phyloP scores from a whole-genome alignment of 2,329 filamentous ascomycete genomes.

The Coleophoma crateriformis region DNA sequence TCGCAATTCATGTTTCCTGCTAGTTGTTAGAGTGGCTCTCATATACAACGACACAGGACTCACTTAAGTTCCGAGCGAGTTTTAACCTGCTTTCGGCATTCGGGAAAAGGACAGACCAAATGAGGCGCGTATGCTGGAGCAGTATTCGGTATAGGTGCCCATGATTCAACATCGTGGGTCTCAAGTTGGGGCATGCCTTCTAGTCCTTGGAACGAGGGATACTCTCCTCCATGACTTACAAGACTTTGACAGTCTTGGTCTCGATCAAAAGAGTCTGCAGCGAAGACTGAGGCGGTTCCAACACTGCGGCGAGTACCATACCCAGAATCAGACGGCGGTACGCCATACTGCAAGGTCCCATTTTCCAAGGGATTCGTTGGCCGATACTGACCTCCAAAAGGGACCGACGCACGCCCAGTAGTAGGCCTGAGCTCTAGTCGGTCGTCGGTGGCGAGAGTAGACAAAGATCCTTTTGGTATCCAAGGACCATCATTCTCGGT shows the following conservation, averaged over 20 bases:
- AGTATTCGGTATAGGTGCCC: slow-evolving; percentile 5
- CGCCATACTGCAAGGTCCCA: slow-evolving; percentile 17
- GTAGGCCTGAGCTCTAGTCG: slow-evolving; percentile 10
- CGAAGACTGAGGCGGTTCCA: slow-evolving; percentile 25
- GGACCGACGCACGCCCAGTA: slow-evolving; percentile 11
- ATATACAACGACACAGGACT: slow-evolving; percentile 8
- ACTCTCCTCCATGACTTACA: slow-evolving; percentile 16
- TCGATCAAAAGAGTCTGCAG: slow-evolving; percentile 20
- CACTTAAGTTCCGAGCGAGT: slow-evolving; percentile 54
- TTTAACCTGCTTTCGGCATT: slow-evolving; percentile 36
- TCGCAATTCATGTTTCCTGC: slow-evolving; percentile 68
- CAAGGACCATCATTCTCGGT: slow-evolving; percentile 36
- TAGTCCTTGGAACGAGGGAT: slow-evolving; percentile 13
- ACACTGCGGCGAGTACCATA: slow-evolving; percentile 26
- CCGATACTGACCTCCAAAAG: slow-evolving; percentile 23
- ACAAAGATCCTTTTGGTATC: slow-evolving; percentile 29
- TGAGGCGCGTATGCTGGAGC: slow-evolving; percentile 5
- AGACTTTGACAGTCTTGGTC: slow-evolving; percentile 24
- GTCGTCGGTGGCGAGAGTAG: slow-evolving; percentile 13
- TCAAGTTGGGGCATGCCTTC: slow-evolving; percentile 13
- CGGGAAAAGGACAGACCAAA: slow-evolving; percentile 27
- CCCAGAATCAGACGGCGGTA: slow-evolving; percentile 27
- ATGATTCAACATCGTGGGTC: slow-evolving; percentile 9
- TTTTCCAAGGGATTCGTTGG: slow-evolving; percentile 22
- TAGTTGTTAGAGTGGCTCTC: slow-evolving; percentile 4